These are phyloP conservation scores for Solanum clarkiae DNA, from an alignment of 257 asterid genomes.

Conservation along the genomic window DNA sequence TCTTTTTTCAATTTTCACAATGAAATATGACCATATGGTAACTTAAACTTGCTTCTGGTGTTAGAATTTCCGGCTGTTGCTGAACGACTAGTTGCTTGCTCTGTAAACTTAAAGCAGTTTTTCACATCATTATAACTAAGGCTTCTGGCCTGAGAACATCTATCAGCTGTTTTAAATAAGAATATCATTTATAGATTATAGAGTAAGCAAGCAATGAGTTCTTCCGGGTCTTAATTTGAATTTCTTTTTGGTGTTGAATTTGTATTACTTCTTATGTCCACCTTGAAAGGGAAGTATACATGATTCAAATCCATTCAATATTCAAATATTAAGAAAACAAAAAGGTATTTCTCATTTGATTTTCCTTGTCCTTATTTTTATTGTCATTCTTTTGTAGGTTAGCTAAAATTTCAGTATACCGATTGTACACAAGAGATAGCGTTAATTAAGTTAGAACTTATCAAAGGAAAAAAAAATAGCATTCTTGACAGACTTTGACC, in stretches of 20 bases:
- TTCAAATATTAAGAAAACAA: neutral
- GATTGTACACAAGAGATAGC: neutral
- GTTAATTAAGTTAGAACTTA: neutral
- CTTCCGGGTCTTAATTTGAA: neutral
- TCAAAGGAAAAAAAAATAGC: neutral
- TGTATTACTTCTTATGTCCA: neutral
- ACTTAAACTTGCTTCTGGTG: neutral
- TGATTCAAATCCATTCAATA: neutral
- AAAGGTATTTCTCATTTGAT: neutral
- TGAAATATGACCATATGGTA: neutral
- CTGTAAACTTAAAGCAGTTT: neutral
- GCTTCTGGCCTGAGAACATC: neutral
- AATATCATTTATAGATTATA: neutral
- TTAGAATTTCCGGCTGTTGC: neutral
- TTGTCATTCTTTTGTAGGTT: neutral
- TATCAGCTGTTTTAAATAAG: neutral
- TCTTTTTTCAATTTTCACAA: neutral
- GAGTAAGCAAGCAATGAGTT: neutral
- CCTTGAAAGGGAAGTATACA: neutral
- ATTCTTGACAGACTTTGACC: slow-evolving; percentile 22
- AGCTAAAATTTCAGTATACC: neutral
- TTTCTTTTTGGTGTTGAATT: neutral
- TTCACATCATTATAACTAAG: neutral
- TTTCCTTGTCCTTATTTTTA: neutral
- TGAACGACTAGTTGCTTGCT: neutral